These are phyloP conservation scores for Phytophthora chlamydospora DNA, from an alignment of 352 stramenopile species.

Conservation along the genomic window DNA sequence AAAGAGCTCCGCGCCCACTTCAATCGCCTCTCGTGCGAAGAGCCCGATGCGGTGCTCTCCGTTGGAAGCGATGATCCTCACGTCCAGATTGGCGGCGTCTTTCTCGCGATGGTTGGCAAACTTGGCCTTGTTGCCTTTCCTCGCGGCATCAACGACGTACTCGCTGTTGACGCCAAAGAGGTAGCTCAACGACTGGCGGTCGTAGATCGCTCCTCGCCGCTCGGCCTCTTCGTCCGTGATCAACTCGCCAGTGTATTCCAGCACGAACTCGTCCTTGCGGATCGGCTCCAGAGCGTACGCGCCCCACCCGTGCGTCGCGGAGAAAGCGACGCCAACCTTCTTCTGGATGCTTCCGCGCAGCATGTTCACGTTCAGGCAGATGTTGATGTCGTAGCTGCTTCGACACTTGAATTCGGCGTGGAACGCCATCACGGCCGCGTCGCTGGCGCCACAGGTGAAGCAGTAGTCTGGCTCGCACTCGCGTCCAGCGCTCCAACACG, in stretches of 20 bases:
- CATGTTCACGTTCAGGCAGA: conserved; percentile 75
- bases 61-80: conserved; percentile 85
- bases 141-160: conserved; percentile 90
- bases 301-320: conserved; percentile 71
- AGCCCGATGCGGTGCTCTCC: conserved; percentile 93
- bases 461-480: conserved; percentile 84
- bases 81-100: conserved; percentile 76
- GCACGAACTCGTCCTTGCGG: conserved; percentile 70
- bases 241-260: conserved; percentile 75
- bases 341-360: conserved; percentile 55
- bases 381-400: conserved; percentile 37
- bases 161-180: conserved; percentile 94
- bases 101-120: conserved; percentile 88
- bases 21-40: conserved; percentile 90
- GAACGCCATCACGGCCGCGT: conserved; percentile 60
- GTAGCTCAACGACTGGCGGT: conserved; percentile 78
- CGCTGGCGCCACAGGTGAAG: conserved; percentile 70
- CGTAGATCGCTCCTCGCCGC: conserved; percentile 84
- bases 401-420: conserved; percentile 29
- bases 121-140: conserved; percentile 94
- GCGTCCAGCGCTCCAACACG: conserved; percentile 54
- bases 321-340: conserved; percentile 74
- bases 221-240: conserved; percentile 83
- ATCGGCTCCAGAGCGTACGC: conserved; percentile 73
- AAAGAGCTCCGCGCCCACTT: conserved; percentile 78